Evolutionary conservation across 2,329 filamentous ascomycete genomes (phyloP).

Genomic region (Penicillium concentricum): DNA sequence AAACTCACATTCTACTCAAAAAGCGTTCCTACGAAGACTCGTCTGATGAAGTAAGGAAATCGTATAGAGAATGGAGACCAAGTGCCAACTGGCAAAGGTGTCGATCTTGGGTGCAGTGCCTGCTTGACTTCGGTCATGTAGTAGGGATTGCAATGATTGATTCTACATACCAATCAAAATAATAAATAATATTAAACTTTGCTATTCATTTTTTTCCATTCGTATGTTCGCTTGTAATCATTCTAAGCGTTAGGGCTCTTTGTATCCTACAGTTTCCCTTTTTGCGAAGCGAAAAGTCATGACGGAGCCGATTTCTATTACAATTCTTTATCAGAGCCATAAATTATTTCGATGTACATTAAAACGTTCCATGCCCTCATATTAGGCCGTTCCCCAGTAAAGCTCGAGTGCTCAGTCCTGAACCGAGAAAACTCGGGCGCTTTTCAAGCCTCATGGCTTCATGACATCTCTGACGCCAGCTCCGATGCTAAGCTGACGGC

Average conservation of each 20-base stretch:
- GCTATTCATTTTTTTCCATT: neutral
- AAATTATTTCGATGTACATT: slow-evolving; percentile 7
- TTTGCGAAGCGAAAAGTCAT: neutral
- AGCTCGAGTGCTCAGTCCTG: neutral
- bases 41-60: slow-evolving; percentile 59
- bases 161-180: slow-evolving; percentile 43
- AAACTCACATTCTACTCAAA: slow-evolving; percentile 54
- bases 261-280: neutral
- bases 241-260: neutral
- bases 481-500: slow-evolving; percentile 68
- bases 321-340: slow-evolving; percentile 3
- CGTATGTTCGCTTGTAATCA: neutral
- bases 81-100: slow-evolving; percentile 37
- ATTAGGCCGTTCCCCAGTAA: neutral
- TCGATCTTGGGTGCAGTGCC: slow-evolving; percentile 61
- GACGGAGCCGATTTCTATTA: slow-evolving; percentile 2
- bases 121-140: slow-evolving; percentile 45
- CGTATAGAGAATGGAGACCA: slow-evolving; percentile 57
- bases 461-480: slow-evolving; percentile 22
- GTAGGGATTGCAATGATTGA: slow-evolving; percentile 61
- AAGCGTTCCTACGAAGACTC: slow-evolving; percentile 58
- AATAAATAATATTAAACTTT: slow-evolving; percentile 5
- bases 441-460: slow-evolving; percentile 17
- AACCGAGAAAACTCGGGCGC: neutral
- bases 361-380: neutral